phyloP scores from a whole-genome alignment of 2,329 filamentous ascomycete species.

The Hypoxylon sp. region DNA sequence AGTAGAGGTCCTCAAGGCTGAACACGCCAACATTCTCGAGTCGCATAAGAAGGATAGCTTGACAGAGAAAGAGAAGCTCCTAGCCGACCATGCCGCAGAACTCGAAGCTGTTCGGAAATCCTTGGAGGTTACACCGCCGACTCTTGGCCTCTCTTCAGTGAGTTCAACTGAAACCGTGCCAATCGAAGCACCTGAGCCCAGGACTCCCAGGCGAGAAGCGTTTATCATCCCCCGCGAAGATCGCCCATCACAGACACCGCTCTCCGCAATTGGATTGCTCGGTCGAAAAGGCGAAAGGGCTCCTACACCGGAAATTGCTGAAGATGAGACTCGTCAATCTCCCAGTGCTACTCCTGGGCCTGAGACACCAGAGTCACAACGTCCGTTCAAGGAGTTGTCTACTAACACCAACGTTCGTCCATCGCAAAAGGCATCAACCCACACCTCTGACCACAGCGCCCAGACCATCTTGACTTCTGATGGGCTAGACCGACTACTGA shows the following conservation, averaged over 20 bases:
- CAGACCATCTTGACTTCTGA: constrained; percentile 88
- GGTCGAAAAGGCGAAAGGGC: constrained; percentile 59
- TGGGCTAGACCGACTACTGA: constrained; percentile 82
- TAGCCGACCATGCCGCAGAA: constrained; percentile 48
- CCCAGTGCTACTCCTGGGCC: constrained; percentile 57
- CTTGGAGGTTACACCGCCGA: constrained; percentile 46
- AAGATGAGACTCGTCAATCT: constrained; percentile 73
- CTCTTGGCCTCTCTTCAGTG: constrained; percentile 60
- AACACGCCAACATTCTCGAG: constrained; percentile 45
- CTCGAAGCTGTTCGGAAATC: constrained; percentile 51
- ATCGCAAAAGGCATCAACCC: constrained; percentile 56
- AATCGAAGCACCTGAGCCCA: constrained; percentile 54
- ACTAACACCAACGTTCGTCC: constrained; percentile 64
- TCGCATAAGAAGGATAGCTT: constrained; percentile 43
- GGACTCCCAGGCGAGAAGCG: constrained; percentile 67
- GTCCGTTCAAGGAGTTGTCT: constrained; percentile 73
- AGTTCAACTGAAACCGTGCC: constrained; percentile 63
- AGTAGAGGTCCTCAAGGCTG: constrained; percentile 40
- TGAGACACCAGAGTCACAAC: constrained; percentile 68
- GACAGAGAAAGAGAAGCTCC: constrained; percentile 48
- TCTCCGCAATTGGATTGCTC: constrained; percentile 58
- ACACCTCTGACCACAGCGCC: constrained; percentile 77
- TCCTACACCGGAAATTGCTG: constrained; percentile 66
- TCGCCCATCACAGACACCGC: constrained; percentile 57
- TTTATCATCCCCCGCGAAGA: constrained; percentile 68